Base-by-base conservation (phyloP, 441 rosid species). In the Lagerstroemia fauriei region DNA sequence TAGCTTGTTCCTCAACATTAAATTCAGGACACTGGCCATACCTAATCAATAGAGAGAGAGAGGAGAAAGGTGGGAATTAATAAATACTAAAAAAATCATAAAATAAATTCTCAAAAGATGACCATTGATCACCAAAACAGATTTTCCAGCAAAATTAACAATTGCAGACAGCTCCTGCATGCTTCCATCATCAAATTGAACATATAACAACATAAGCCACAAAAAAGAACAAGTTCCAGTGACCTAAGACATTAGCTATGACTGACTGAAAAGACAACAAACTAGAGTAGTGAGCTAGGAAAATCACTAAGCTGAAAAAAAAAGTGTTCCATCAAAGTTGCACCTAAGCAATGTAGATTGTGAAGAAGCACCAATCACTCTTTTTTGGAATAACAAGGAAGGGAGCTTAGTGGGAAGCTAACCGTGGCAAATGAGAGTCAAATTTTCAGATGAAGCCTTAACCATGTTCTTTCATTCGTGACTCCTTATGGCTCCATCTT, bases 11-110 rank as follows among this genome's bases (percentile, higher is more conserved):
- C 73, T 92, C 97, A 61, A 88, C 95, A 17, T 87, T 90, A 88
- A 90, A 95, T 89, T 95, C 99, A 76, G 96, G 96, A 84, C 99
- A 96, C 79, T 95, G 98, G 68, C 97, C 98, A 89, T 96, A 97
- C 96, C 98, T 96, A 77, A 50, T 41, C 51, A 85, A 75, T 70
- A 86, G 75, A 77, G 22, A 70, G 46, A 73, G 81, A 46, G 81
- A 84, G 51, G 78, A 66, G 75, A 73, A 81, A 80, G 63, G 34
- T 46, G 34, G 9, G 41, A 32, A 53, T 31, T 16, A 57, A 65
- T 74, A 44, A 76, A 46, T 29, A n/a, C 59, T 63, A 11, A 11
- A 31, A 24, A 69, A 72, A 20, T 57, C 38, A 53, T 32, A 48
- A 16, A 53, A 44, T 44, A 16, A 53, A 53, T 53, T 53, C 59